Percentiles rank a stretch among this genome's conserved stretches.
Evolutionary conservation across 2,329 filamentous ascomycete genomes (phyloP).

Genomic region (Calonectria montana): DNA sequence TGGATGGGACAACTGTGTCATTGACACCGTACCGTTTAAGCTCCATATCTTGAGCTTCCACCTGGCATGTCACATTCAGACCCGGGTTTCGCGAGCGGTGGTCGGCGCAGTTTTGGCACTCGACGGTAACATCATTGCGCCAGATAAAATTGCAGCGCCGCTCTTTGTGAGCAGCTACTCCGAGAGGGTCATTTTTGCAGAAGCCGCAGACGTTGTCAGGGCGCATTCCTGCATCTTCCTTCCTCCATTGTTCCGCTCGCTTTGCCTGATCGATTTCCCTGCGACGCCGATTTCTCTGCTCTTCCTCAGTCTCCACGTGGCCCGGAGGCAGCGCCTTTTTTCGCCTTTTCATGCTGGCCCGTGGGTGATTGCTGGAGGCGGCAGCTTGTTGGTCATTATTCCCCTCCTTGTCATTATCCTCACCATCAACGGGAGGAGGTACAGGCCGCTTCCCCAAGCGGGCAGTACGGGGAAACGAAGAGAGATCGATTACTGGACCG

Average conservation of each 20-base stretch:
- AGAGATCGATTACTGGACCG: not conserved
- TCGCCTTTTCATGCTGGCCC: not conserved
- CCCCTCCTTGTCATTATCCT: not conserved
- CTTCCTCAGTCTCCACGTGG: not conserved
- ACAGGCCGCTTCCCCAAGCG: not conserved
- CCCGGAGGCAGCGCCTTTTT: not conserved
- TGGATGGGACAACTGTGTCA: constrained; percentile 18
- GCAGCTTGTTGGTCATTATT: not conserved
- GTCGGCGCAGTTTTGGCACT: constrained; percentile 36
- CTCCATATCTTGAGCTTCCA: constrained; percentile 4
- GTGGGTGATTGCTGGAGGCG: not conserved
- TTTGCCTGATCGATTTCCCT: not conserved
- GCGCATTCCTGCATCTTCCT: not conserved
- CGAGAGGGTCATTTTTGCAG: constrained; percentile 22
- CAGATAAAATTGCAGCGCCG: constrained; percentile 12
- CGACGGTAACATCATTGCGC: not conserved
- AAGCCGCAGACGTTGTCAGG: constrained; percentile 22
- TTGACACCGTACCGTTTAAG: constrained; percentile 23
- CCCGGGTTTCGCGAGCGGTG: constrained; percentile 19
- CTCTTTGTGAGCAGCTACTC: not conserved
- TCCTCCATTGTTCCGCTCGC: not conserved
- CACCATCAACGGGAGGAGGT: not conserved
- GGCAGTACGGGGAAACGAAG: not conserved
- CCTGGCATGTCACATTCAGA: constrained; percentile 5
- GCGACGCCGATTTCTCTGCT: not conserved